These are phyloP conservation scores for Fusarium phyllophilum DNA, from an alignment of 2,329 filamentous ascomycete species.

Conservation along the genomic window DNA sequence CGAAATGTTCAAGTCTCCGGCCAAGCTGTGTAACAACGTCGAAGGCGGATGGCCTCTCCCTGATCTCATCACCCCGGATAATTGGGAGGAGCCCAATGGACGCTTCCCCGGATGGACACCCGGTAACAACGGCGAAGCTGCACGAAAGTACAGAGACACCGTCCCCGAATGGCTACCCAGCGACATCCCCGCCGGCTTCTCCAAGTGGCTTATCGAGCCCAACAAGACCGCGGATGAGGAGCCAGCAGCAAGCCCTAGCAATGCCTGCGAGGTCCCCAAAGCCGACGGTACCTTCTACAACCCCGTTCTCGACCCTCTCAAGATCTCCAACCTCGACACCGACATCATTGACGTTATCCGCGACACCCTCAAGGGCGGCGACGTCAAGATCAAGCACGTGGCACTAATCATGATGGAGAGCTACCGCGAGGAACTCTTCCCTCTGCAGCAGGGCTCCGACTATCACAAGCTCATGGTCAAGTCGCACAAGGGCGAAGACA, in stretches of 20 bases:
- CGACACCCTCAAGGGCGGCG: conserved; percentile 35
- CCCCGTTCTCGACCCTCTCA: conserved; percentile 53
- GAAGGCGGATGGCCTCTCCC: conserved; percentile 46
- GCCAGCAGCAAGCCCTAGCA: not conserved
- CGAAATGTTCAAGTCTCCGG: conserved; percentile 38
- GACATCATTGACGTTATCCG: conserved; percentile 45
- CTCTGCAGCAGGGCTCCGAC: conserved; percentile 53
- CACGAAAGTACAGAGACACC: conserved; percentile 38
- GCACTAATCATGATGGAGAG: conserved; percentile 58
- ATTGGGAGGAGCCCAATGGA: conserved; percentile 42
- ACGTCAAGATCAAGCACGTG: conserved; percentile 56
- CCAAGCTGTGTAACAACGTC: conserved; percentile 37
- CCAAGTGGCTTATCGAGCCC: conserved; percentile 40
- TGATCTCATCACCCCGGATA: conserved; percentile 37
- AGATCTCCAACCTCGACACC: conserved; percentile 52
- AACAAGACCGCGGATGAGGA: not conserved
- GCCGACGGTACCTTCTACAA: conserved; percentile 49
- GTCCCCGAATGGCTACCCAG: conserved; percentile 46
- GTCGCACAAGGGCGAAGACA: conserved; percentile 44
- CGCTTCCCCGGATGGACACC: conserved; percentile 50
- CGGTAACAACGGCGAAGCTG: conserved; percentile 36
- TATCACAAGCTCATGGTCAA: conserved; percentile 50
- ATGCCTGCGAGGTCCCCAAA: not conserved
- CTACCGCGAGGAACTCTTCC: conserved; percentile 58
- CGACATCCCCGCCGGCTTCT: conserved; percentile 42